A percentile compares a stretch with the other conserved stretches of the same genome.
These are phyloP conservation scores for Ceratocystis huliohia DNA, from an alignment of 2,329 filamentous ascomycete genomes.

Conservation along the genomic window DNA sequence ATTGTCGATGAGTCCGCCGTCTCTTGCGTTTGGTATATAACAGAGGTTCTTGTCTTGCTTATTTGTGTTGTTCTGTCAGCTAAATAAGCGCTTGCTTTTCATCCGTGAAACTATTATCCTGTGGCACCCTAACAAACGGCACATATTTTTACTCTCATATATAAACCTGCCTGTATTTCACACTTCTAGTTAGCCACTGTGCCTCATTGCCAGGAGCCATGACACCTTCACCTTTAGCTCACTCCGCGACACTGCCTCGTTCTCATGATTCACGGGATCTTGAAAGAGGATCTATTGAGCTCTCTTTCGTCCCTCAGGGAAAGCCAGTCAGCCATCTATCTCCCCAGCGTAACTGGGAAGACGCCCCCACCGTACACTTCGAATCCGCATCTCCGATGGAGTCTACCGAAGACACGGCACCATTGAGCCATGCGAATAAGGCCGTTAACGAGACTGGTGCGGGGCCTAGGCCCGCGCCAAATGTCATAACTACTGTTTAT, in stretches of 20 bases:
- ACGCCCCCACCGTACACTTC: not conserved
- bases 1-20: not conserved
- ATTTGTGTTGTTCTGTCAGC: not conserved
- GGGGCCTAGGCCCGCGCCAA: not conserved
- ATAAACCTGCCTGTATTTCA: not conserved
- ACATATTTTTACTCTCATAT: not conserved
- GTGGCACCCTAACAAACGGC: not conserved
- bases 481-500: not conserved
- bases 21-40: not conserved
- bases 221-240: not conserved
- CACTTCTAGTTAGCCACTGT: not conserved
- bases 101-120: not conserved
- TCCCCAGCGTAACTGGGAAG: not conserved
- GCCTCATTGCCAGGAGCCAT: not conserved
- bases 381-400: not conserved
- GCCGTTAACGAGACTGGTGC: not conserved
- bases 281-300: not conserved
- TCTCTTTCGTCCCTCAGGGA: not conserved
- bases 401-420: not conserved
- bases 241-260: not conserved
- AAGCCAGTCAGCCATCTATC: not conserved
- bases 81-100: not conserved
- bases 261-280: not conserved
- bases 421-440: not conserved
- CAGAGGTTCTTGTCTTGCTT: not conserved